These are phyloP conservation scores for Polychaeton citri DNA, from an alignment of 2,329 filamentous ascomycete genomes.

Conservation along the genomic window DNA sequence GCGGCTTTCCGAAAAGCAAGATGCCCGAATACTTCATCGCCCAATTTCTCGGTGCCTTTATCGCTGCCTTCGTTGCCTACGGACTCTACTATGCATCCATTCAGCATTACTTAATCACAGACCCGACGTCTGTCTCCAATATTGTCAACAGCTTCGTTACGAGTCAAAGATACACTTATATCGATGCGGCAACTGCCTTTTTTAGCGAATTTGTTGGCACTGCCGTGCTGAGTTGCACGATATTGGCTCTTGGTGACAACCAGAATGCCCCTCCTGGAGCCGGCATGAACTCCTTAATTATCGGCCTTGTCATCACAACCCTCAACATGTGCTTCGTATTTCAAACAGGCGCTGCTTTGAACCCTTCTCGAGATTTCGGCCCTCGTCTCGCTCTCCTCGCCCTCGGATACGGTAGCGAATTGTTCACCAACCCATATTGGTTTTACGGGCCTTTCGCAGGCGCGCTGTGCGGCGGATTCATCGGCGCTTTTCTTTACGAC, in stretches of 20 bases:
- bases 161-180: slow-evolving; percentile 26
- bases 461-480: slow-evolving; percentile 26
- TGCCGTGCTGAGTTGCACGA: slow-evolving; percentile 25
- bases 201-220: slow-evolving; percentile 36
- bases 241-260: slow-evolving; percentile 25
- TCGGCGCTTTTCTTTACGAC: slow-evolving; percentile 36
- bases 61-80: slow-evolving; percentile 35
- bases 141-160: slow-evolving; percentile 33
- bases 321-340: slow-evolving; percentile 29
- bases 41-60: slow-evolving; percentile 40
- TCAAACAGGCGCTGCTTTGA: slow-evolving; percentile 36
- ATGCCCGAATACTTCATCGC: slow-evolving; percentile 37
- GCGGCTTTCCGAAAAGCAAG: slow-evolving; percentile 40
- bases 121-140: slow-evolving; percentile 7
- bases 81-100: slow-evolving; percentile 28
- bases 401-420: slow-evolving; percentile 28
- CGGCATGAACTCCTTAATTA: slow-evolving; percentile 38
- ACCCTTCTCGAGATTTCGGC: slow-evolving; percentile 38
- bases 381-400: slow-evolving; percentile 33
- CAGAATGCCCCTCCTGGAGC: slow-evolving; percentile 26
- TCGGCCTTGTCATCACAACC: slow-evolving; percentile 29
- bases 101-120: slow-evolving; percentile 16
- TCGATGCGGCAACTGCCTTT: slow-evolving; percentile 33
- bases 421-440: slow-evolving; percentile 30
- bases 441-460: slow-evolving; percentile 34